These are phyloP conservation scores for Fusarium sp. DNA, from an alignment of 2,329 filamentous ascomycete genomes.

Conservation along the genomic window DNA sequence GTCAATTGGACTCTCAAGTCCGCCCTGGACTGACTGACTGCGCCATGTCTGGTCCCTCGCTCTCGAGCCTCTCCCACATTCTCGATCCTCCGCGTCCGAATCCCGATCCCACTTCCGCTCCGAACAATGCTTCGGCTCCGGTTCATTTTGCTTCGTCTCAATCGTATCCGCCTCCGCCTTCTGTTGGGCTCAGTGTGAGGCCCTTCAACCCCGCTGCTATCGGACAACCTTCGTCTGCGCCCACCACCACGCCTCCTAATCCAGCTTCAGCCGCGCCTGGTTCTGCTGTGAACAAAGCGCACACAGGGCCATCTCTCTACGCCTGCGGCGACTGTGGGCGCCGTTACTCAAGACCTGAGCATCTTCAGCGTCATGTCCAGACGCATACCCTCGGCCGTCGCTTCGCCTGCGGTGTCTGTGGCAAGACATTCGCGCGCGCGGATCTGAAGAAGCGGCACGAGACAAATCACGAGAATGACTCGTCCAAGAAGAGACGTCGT, in stretches of 20 bases:
- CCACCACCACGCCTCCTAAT: slow-evolving; percentile 1
- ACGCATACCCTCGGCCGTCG: slow-evolving; percentile 64
- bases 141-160: slow-evolving; percentile 23
- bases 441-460: slow-evolving; percentile 66
- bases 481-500: slow-evolving; percentile 60
- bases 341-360: slow-evolving; percentile 65
- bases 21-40: slow-evolving; percentile 14
- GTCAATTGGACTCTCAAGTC: slow-evolving; percentile 1
- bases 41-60: slow-evolving; percentile 48
- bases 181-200: neutral
- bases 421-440: slow-evolving; percentile 66
- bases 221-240: slow-evolving; percentile 7
- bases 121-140: slow-evolving; percentile 14
- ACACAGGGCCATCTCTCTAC: slow-evolving; percentile 53
- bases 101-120: slow-evolving; percentile 11
- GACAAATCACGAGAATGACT: slow-evolving; percentile 63
- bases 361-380: slow-evolving; percentile 64
- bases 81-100: slow-evolving; percentile 46
- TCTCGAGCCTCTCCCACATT: slow-evolving; percentile 46
- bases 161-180: slow-evolving; percentile 30
- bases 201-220: slow-evolving; percentile 12
- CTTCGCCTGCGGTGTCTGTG: slow-evolving; percentile 62
- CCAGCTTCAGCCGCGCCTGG: slow-evolving; percentile 6
- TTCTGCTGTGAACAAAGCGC: slow-evolving; percentile 29
- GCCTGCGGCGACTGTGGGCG: slow-evolving; percentile 65